A percentile compares a stretch with the other conserved stretches of the same genome.
Conservation (phyloP, 805 yeast species). For the Ogataea sp. region DNA sequence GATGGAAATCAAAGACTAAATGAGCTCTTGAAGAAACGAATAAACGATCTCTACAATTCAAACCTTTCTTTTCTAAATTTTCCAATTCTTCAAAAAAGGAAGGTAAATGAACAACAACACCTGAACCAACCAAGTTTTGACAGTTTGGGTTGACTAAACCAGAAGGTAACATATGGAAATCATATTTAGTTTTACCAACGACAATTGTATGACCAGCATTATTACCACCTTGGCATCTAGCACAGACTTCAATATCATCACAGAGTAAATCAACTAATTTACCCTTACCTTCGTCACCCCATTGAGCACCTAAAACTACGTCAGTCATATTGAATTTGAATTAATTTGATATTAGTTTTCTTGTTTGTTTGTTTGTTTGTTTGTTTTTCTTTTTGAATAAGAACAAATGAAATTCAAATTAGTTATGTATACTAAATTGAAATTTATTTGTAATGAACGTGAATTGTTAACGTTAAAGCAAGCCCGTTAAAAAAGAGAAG, state of each 20-base stretch:
- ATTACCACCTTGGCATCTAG: slow-evolving; percentile 98
- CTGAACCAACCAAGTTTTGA: slow-evolving; percentile 84
- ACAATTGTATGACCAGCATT: slow-evolving; percentile 99
- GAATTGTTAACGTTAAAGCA: too few relatives aligned
- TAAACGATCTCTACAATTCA: slow-evolving; percentile 65
- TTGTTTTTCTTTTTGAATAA: background rate
- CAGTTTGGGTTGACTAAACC: slow-evolving; percentile 96
- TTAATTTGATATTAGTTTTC: background rate
- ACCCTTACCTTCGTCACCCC: slow-evolving; percentile 99
- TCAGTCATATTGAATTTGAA: slow-evolving; percentile 46
- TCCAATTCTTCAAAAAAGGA: slow-evolving; percentile 84
- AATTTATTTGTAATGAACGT: slow-evolving; percentile 1
- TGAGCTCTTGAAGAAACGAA: slow-evolving; percentile 93
- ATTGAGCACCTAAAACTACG: slow-evolving; percentile 96
- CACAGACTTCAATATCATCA: slow-evolving; percentile 93
- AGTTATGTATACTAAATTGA: background rate
- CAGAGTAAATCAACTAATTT: slow-evolving; percentile 92
- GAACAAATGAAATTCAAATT: background rate
- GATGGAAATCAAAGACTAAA: slow-evolving; percentile 96
- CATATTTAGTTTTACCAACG: slow-evolving; percentile 80
- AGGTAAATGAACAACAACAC: slow-evolving; percentile 94
- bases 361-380: background rate
- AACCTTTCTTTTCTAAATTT: slow-evolving; percentile 74
- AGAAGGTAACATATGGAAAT: slow-evolving; percentile 98
- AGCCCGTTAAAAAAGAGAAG: slow-evolving; percentile 2